Conservation (phyloP, 257 asterid genomes). For the Cordia subcordata region DNA sequence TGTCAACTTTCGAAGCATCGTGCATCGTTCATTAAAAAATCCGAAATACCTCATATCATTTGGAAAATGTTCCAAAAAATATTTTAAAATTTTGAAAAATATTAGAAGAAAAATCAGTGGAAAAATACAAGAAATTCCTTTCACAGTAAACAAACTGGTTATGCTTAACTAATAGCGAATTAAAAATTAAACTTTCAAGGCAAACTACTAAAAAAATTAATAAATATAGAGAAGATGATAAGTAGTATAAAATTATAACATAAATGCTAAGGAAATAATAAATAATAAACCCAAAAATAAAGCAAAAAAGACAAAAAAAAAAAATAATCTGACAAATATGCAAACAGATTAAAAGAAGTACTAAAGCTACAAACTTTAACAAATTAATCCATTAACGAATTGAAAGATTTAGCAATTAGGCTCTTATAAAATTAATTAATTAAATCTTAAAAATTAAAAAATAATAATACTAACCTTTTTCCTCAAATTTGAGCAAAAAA, state of each 20-base stretch:
- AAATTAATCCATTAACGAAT: constrained; percentile 25
- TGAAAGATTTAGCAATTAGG: constrained; percentile 11
- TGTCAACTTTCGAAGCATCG: too few relatives aligned
- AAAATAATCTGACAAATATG: not conserved
- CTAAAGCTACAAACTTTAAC: constrained; percentile 5
- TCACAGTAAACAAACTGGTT: too few relatives aligned
- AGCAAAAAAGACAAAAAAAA: constrained; percentile 13
- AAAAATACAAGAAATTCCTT: too few relatives aligned
- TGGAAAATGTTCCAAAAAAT: too few relatives aligned
- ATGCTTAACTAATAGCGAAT: too few relatives aligned
- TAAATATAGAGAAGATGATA: not conserved
- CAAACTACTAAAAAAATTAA: too few relatives aligned
- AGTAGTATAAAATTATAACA: not conserved
- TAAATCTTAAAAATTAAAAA: not conserved
- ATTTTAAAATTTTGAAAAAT: too few relatives aligned
- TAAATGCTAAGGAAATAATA: not conserved
- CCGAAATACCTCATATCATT: too few relatives aligned
- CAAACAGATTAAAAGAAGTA: constrained; percentile 11
- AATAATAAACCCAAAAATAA: constrained; percentile 11
- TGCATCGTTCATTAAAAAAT: too few relatives aligned
- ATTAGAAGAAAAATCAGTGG: too few relatives aligned
- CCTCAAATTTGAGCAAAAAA: constrained; percentile 29
- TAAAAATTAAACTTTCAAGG: too few relatives aligned
- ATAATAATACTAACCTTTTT: constrained; percentile 46
- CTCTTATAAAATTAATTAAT: constrained; percentile 24